Conservation (phyloP, 2,329 filamentous ascomycete species). For the Ophiostoma populinum region DNA sequence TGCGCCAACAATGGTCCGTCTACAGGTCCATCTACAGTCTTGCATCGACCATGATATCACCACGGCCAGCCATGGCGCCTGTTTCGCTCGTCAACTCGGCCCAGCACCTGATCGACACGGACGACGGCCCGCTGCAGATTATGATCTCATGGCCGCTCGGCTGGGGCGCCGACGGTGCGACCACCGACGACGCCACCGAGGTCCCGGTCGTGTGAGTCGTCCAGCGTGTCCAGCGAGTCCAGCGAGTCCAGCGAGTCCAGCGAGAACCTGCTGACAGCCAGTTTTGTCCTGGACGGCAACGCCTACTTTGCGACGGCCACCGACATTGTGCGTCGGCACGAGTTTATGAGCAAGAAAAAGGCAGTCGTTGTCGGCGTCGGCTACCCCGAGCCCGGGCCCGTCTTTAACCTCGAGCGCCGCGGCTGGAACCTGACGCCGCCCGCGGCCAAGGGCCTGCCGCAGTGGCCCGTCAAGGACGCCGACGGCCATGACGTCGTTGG, state of each 20-base stretch:
- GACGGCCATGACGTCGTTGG: not conserved
- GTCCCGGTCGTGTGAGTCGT: conserved; percentile 3
- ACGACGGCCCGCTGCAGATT: conserved; percentile 4
- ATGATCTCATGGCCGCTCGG: conserved; percentile 8
- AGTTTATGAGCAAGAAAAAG: conserved; percentile 1
- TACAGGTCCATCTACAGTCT: no score
- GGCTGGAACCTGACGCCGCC: conserved; percentile 7
- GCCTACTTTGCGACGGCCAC: conserved; percentile 8
- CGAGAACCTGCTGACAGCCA: not conserved
- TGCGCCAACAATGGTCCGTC: no score
- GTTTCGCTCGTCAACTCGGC: conserved; percentile 5
- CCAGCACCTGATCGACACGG: conserved; percentile 5
- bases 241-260: no score
- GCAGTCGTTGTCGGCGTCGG: conserved; percentile 8
- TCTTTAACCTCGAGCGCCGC: conserved; percentile 2
- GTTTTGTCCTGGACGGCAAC: conserved; percentile 7
- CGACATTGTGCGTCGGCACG: conserved; percentile 7
- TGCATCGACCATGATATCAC: no score
- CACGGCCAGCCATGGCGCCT: no score
- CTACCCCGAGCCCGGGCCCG: conserved; percentile 6
- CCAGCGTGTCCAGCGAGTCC: no score
- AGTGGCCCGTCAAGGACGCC: conserved; percentile 1
- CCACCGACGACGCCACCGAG: not conserved
- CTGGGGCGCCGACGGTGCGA: conserved; percentile 3
- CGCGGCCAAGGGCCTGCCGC: not conserved